phyloP scores from a whole-genome alignment of 2,329 filamentous ascomycete species.

The Pyrenochaeta sp. region DNA sequence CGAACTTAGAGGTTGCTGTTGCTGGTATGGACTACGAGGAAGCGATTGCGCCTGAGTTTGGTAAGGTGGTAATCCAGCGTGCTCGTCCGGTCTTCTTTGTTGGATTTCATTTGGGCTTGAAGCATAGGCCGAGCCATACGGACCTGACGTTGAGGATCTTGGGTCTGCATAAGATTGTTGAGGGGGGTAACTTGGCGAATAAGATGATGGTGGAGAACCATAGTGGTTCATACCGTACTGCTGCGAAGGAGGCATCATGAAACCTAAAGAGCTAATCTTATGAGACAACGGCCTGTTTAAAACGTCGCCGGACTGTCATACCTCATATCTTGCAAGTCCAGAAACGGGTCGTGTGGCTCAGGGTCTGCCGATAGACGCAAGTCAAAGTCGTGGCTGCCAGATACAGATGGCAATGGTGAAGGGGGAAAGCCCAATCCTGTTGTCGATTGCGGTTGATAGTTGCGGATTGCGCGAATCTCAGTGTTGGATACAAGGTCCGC shows the following conservation, averaged over 20 bases:
- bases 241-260: conserved; percentile 52
- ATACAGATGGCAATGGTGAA: conserved; percentile 34
- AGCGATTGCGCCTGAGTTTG: conserved; percentile 36
- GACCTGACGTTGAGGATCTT: conserved; percentile 35
- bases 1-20: conserved; percentile 39
- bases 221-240: conserved; percentile 51
- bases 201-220: conserved; percentile 40
- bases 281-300: conserved; percentile 18
- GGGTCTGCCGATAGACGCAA: conserved; percentile 27
- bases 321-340: conserved; percentile 51
- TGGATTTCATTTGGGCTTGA: conserved; percentile 37
- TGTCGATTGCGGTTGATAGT: conserved; percentile 21
- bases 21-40: conserved; percentile 45
- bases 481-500: conserved; percentile 18
- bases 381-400: conserved; percentile 31
- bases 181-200: conserved; percentile 44
- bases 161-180: conserved; percentile 41
- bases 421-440: conserved; percentile 24
- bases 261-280: conserved; percentile 47
- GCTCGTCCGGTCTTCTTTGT: conserved; percentile 39
- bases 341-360: conserved; percentile 29
- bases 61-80: conserved; percentile 41
- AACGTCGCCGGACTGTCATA: conserved; percentile 21
- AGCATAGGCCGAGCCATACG: conserved; percentile 41
- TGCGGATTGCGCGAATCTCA: conserved; percentile 18